Base-by-base conservation (phyloP, 2,329 filamentous ascomycete genomes). In the Colletotrichum scovillei region DNA sequence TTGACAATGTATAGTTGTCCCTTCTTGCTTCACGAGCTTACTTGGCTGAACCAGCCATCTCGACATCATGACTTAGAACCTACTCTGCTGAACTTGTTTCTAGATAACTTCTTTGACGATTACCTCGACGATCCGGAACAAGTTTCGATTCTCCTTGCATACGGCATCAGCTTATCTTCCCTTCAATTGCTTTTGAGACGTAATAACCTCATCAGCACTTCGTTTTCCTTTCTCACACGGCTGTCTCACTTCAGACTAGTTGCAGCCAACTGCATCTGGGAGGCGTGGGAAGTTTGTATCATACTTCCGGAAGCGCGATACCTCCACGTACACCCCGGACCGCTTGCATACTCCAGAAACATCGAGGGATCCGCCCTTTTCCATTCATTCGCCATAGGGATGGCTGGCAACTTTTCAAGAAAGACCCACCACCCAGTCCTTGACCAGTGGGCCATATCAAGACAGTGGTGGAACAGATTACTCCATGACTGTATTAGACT, bases 111-210 rank as follows among this genome's bases (percentile, higher is more conserved):
- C 6, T 7, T 63, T n/a, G 14, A 22, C 2, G 30, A 8, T 19
- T 5, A 2, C 3, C 0, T 63, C n/a, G 14, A 22, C 2, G 22
- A 8, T 9, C 1, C 2, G 1, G 12, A 24, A 1, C 9, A 3
- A 3, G 16, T 7, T 16, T 1, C 3, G 9, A 0, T 5, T 3
- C 4, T 64, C n/a, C 14, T 26, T 3, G 1, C 0, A 0, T 2
- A 1, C 0, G 32, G 32, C 9, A 24, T 28, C 24, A 38, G 22
- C 16, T 38, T 4, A 52, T 16, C 1, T 30, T 9, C 2, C 30
- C 46, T 46, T 32, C 24, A 11, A 12, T 6, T 14, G 1, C 19
- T 66, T 2, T 12, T 66, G 8, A 32, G 32, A 9, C 52, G 52
- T 5, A 19, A 16, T 1, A 22, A 2, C 22, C 16, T 46, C 1